Conservation (phyloP, 2,329 filamentous ascomycete genomes). For the Fusarium sarcochroum region DNA sequence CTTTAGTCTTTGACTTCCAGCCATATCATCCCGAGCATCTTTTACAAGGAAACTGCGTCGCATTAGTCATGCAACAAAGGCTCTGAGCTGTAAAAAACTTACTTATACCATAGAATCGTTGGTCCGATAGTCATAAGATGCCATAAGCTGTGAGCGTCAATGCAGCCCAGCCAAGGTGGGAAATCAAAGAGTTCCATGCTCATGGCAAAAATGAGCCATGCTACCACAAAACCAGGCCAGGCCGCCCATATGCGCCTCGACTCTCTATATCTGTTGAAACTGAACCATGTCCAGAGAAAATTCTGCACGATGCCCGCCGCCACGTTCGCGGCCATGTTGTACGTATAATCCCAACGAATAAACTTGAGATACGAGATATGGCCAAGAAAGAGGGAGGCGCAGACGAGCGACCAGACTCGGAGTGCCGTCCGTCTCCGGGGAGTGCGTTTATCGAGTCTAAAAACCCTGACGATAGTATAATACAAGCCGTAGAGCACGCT, state of each 20-base stretch:
- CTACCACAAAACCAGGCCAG: constrained; percentile 92
- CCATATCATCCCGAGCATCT: constrained; percentile 87
- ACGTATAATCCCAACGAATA: constrained; percentile 93
- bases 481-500: constrained; percentile 93
- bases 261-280: constrained; percentile 78
- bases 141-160: constrained; percentile 97
- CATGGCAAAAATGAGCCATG: constrained; percentile 94
- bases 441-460: constrained; percentile 78
- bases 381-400: constrained; percentile 76
- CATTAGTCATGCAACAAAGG: constrained; percentile 41
- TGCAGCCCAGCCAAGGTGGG: constrained; percentile 81
- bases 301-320: constrained; percentile 85
- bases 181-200: constrained; percentile 96
- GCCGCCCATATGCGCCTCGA: constrained; percentile 83
- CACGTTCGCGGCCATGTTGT: constrained; percentile 98
- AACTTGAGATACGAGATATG: constrained; percentile 89
- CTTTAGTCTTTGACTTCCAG: constrained; percentile 77
- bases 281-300: constrained; percentile 87
- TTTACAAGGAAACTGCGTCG: constrained; percentile 82
- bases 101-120: constrained; percentile 95
- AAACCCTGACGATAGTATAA: constrained; percentile 85
- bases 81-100: constrained; percentile 61
- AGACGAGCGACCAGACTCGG: constrained; percentile 82
- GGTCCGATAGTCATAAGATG: constrained; percentile 93
- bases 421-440: constrained; percentile 66